These are phyloP conservation scores for Camelina hispida DNA, from an alignment of 345 rosid species.

Conservation along the genomic window DNA sequence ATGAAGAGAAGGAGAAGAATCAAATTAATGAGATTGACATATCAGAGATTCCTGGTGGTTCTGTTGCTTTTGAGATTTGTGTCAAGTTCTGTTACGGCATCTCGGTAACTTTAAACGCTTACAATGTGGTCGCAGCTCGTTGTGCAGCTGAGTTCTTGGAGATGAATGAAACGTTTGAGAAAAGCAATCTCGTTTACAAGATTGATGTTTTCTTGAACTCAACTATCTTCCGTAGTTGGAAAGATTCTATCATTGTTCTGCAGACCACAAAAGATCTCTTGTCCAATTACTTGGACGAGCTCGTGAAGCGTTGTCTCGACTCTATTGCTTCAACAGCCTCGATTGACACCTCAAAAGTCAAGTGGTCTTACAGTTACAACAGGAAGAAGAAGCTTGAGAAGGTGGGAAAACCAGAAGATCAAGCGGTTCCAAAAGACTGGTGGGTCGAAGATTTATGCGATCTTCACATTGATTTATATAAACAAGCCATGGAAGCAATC, in stretches of 20 bases:
- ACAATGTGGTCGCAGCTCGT: constrained; percentile 47
- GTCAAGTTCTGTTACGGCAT: constrained; percentile 42
- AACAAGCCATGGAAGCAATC: constrained; percentile 50
- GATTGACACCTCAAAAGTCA: constrained; percentile 50
- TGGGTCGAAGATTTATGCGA: constrained; percentile 66
- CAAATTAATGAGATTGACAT: constrained; percentile 47
- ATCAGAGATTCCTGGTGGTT: constrained; percentile 57
- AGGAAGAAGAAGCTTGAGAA: constrained; percentile 54
- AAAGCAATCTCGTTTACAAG: constrained; percentile 61
- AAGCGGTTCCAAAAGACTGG: constrained; percentile 56
- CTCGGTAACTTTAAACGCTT: constrained; percentile 49
- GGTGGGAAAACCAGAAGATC: constrained; percentile 45
- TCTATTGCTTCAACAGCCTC: constrained; percentile 57
- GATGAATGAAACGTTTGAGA: constrained; percentile 59
- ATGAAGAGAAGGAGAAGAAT: constrained; percentile 43
- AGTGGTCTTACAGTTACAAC: constrained; percentile 58
- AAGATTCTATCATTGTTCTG: constrained; percentile 56
- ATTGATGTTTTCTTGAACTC: constrained; percentile 62
- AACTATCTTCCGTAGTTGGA: constrained; percentile 57
- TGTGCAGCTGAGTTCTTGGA: constrained; percentile 56
- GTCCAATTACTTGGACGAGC: constrained; percentile 1
- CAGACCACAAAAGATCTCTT: constrained; percentile 51
- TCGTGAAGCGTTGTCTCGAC: constrained; percentile 43
- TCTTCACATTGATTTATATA: constrained; percentile 53
- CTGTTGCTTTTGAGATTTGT: constrained; percentile 53